Base-by-base conservation (phyloP, 2,329 filamentous ascomycete species). In the Hypoxylon sp. region DNA sequence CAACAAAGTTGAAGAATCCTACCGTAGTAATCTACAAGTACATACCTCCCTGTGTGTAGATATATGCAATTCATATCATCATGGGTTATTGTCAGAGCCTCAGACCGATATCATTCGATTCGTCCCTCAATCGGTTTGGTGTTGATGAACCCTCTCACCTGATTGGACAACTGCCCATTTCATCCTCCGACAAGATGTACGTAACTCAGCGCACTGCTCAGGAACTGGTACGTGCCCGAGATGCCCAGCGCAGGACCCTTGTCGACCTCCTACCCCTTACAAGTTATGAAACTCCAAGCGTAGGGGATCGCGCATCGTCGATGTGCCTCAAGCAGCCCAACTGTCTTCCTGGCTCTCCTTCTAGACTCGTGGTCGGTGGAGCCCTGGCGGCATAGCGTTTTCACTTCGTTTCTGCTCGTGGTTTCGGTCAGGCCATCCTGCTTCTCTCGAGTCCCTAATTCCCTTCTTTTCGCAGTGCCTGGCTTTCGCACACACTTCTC, bases 211-310 rank as follows among this genome's bases (percentile, higher is more conserved):
- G 54, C 68, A 67, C 58, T 18, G 58, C 44, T 52, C 66, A 56
- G 14, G 7, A 12, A 6, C 14, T 65, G 65, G 65, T 57, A 40
- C 56, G 68, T 70, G 69, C 63, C 30, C 22, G 14, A 36, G 51
- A 67, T 70, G 69, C 63, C 30, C 22, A 16, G 44, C 44, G 16
- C 44, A 20, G 11, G 24, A 18, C 66, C 67, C 60, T 49, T 61
- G 54, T 36, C 40, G 22, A 4, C 16, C 51, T 46, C 40, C 30
- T 45, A 55, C 59, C 69, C 70, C 69, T 65, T 64, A 69, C 64
- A 56, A 56, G 56, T 38, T 42, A 55, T 75, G 72, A 76, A 76
- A 76, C 74, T 48, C 60, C 67, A 73, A 67, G 53, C 63, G 74
- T 75, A 71, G 65, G 64, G 61, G 61, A 67, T 66, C 48, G 40